Evolutionary conservation across 2,329 filamentous ascomycete genomes (phyloP), one percentile per base, ranked within the genome.

Genomic region (Hysterium pulicare): DNA sequence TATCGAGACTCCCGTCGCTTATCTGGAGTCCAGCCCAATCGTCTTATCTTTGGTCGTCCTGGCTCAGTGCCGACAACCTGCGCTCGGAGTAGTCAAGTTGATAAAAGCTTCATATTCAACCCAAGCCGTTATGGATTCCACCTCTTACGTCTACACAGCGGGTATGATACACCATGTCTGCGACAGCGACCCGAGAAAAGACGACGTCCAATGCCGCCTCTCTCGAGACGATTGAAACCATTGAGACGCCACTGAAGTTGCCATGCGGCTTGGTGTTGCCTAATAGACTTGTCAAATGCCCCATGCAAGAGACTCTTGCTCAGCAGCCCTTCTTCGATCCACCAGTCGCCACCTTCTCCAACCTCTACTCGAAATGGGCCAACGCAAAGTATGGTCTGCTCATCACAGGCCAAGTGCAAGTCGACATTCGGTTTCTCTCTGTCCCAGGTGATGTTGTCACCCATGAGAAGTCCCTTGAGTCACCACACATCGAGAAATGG

Each of bases 291-390:
- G 55, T 66, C 10, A 67, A 69, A 71, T 81, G 64, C 69, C 74
- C 4, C 73, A 79, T 20, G 64, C 70, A 48, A 57, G 54, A 4
- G 59, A 73, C 42, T 48, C 48, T 59, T 17, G 56, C 61, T n/a
- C 44, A 51, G 41, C 37, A 45, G 10, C 60, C 59, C 1, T 50
- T 55, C 36, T 59, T 53, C 30, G 54, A 73, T 21, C 64, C 72
- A 1, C 77, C 77, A 0, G 68, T 68, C 10, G 53, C 70, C 5
- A 58, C 66, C 38, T 66, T 80, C 8, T 81, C 83, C 61, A 67
- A 69, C 41, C 42, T 50, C 3, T 64, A 64, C 42, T 39, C 39
- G 15, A 65, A 71, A 44, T 86, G 80, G 79, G 81, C 80, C 2
- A 36, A 40, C 5, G 58, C 58, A 23, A 52, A 44, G 2, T 58